These are phyloP conservation scores for Colletotrichum gloeosporioides DNA, from an alignment of 2,329 filamentous ascomycete genomes.

Conservation along the genomic window DNA sequence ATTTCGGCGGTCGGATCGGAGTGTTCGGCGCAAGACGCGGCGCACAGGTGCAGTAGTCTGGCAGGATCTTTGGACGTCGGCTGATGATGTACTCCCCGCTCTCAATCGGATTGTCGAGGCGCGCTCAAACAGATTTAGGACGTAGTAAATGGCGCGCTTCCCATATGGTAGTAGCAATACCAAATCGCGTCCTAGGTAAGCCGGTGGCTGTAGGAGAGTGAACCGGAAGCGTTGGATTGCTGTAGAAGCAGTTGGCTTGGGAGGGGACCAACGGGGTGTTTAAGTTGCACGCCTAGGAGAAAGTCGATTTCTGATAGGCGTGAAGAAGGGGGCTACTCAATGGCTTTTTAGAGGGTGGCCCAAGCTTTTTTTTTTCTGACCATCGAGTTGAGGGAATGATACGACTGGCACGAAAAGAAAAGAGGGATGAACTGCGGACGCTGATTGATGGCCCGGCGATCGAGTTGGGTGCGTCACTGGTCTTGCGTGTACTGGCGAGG, in stretches of 20 bases:
- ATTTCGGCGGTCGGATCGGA: conserved; percentile 36
- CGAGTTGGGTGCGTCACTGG: background rate
- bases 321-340: background rate
- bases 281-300: background rate
- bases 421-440: conserved; percentile 10
- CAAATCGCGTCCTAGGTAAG: background rate
- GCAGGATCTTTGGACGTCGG: background rate
- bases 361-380: background rate
- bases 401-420: background rate
- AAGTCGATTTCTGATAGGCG: background rate
- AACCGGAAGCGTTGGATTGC: background rate
- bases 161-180: background rate
- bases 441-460: background rate
- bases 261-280: background rate
- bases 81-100: background rate
- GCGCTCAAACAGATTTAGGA: background rate
- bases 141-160: background rate
- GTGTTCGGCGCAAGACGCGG: background rate
- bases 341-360: conserved; percentile 1
- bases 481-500: conserved; percentile 17
- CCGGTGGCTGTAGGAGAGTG: background rate
- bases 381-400: background rate
- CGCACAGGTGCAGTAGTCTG: conserved; percentile 1
- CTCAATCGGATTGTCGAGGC: background rate
- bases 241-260: background rate